These are phyloP conservation scores for Pseudogymnoascus sp. DNA, from an alignment of 2,329 filamentous ascomycete genomes.

Conservation along the genomic window DNA sequence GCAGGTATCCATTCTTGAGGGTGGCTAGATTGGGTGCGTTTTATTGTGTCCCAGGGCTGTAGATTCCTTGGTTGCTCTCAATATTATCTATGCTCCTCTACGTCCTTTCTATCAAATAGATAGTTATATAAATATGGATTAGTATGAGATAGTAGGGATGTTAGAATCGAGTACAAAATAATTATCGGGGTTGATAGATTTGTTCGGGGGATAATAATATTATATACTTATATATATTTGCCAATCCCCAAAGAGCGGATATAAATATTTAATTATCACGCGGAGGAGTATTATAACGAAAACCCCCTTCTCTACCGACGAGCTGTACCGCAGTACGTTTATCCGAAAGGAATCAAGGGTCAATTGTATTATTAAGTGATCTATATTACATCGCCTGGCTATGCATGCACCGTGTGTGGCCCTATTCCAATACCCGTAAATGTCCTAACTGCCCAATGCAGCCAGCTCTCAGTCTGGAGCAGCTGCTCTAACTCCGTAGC, in stretches of 20 bases:
- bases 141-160: neutral
- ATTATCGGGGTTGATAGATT: neutral
- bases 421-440: constrained; percentile 28
- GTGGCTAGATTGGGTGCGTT: neutral
- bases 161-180: neutral
- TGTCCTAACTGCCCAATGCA: constrained; percentile 25
- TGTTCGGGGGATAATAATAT: neutral
- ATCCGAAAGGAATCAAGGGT: neutral
- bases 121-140: neutral
- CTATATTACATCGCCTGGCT: neutral
- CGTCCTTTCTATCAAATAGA: neutral
- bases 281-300: neutral
- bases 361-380: neutral
- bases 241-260: neutral
- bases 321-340: neutral
- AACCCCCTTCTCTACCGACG: neutral
- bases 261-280: neutral
- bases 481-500: constrained; percentile 50
- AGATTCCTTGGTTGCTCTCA: neutral
- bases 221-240: neutral
- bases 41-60: neutral
- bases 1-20: neutral
- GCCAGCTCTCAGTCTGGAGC: constrained; percentile 26
- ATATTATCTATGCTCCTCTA: neutral
- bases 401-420: constrained; percentile 13